Base-by-base conservation (phyloP, 805 yeast genomes). In the Metschnikowia lachancei region DNA sequence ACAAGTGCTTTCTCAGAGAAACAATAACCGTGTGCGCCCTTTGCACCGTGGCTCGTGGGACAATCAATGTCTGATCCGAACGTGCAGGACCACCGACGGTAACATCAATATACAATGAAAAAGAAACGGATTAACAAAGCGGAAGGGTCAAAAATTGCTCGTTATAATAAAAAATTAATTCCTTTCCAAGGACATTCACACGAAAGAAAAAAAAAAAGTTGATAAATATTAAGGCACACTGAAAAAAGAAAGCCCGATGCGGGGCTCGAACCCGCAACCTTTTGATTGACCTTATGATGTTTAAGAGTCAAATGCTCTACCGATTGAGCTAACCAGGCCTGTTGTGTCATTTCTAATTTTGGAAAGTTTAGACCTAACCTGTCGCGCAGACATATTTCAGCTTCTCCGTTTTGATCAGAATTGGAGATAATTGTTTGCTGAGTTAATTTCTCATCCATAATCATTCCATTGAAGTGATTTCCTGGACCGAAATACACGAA, bases 201-300 rank as follows among this genome's bases (percentile, higher is more conserved):
- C 22, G 6, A 17, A 33, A 22, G 4, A 10, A 16, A 33, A 33
- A 6, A 6, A 17, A 17, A 32, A 12, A 32, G 9, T 32, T 14
- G 4, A 14, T 4, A 19, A n/a, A 4, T 9, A 31, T 31, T 8
- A 26, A 26, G 29, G 29, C 10, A 8, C 8, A 31, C 11, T 7
- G 18, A 7, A 13, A 40, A 54, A 52, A 35, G 34, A 18, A 44
- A 54, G 58, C 58, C 58, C 58, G 56, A 54, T 54, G 58, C 58
- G 58, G 58, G 58, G 58, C 55, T 54, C 58, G 58, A 54, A 54
- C 58, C 58, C 58, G 58, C 58, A 54, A 54, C 58, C 58, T 54
- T 54, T 54, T 54, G 58, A 54, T 54, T 52, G 58, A 54, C 58
- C 53, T 50, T 52, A 50, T 41, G 29, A 18, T 18, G 46, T n/a